These are phyloP conservation scores for Leccinum variicolor DNA, from an alignment of 768 basidiomycete genomes.

Conservation along the genomic window DNA sequence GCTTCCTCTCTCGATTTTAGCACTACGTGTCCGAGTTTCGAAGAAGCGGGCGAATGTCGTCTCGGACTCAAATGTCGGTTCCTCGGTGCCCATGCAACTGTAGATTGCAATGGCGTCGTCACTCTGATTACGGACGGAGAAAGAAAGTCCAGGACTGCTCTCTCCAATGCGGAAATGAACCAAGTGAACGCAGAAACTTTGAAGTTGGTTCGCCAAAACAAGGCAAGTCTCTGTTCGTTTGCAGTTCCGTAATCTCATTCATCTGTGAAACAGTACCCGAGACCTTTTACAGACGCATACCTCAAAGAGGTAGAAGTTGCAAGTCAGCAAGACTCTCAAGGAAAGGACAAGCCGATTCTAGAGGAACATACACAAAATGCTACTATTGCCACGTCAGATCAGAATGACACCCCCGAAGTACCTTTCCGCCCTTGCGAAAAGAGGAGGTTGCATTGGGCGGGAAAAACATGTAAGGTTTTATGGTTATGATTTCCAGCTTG, in stretches of 20 bases:
- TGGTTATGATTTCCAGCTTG: background rate
- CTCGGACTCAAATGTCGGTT: slow-evolving; percentile 88
- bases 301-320: slow-evolving; percentile 46
- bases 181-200: slow-evolving; percentile 56
- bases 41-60: slow-evolving; percentile 30
- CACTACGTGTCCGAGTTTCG: slow-evolving; percentile 25
- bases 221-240: slow-evolving; percentile 40
- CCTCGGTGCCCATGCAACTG: slow-evolving; percentile 69
- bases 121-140: slow-evolving; percentile 53
- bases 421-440: slow-evolving; percentile 76
- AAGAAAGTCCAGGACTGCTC: slow-evolving; percentile 47
- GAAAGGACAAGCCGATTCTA: background rate
- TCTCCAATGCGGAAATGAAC: slow-evolving; percentile 63
- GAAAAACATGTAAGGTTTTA: slow-evolving; percentile 69
- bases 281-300: slow-evolving; percentile 62
- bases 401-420: slow-evolving; percentile 64
- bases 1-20: slow-evolving; percentile 18
- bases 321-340: slow-evolving; percentile 14
- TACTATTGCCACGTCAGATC: slow-evolving; percentile 32
- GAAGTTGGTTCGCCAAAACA: slow-evolving; percentile 62
- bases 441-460: slow-evolving; percentile 79
- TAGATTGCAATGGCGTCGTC: slow-evolving; percentile 43
- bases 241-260: background rate
- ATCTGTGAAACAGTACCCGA: slow-evolving; percentile 49
- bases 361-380: slow-evolving; percentile 17